Conservation (phyloP, 2,329 filamentous ascomycete species). For the Pseudocercospora vitis region DNA sequence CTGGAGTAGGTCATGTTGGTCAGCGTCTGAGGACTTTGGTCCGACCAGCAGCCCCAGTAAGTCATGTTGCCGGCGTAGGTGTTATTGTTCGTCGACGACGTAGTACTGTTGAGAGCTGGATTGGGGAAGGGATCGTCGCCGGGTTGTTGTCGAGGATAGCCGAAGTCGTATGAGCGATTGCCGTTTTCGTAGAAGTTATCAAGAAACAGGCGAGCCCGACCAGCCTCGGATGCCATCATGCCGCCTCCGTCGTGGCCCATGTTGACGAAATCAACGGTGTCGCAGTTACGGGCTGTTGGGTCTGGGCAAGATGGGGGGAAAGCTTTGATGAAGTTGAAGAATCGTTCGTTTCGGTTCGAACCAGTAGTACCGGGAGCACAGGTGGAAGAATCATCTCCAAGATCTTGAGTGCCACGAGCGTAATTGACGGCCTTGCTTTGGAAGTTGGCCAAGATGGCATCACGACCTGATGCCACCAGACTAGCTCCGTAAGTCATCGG, state of each 20-base stretch:
- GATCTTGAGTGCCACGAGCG: constrained; percentile 38
- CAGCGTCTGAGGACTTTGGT: constrained; percentile 31
- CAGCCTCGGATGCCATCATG: constrained; percentile 40
- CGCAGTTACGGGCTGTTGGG: constrained; percentile 31
- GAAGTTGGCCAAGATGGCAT: constrained; percentile 37
- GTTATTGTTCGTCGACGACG: constrained; percentile 29
- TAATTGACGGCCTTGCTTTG: constrained; percentile 39
- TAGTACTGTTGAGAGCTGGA: constrained; percentile 30
- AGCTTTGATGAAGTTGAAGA: constrained; percentile 43
- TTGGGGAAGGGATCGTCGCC: constrained; percentile 38
- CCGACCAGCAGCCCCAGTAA: constrained; percentile 41
- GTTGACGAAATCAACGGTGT: constrained; percentile 40
- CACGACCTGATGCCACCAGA: constrained; percentile 35
- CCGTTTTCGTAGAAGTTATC: constrained; percentile 42
- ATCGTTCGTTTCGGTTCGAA: constrained; percentile 41
- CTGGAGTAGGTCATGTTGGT: constrained; percentile 32
- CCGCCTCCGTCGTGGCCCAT: constrained; percentile 39
- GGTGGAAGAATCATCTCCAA: constrained; percentile 37
- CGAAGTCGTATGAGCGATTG: constrained; percentile 39
- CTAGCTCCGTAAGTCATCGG: constrained; percentile 35
- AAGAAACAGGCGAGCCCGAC: constrained; percentile 39
- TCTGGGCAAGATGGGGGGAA: constrained; percentile 37
- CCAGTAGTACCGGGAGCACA: constrained; percentile 39
- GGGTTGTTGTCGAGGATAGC: constrained; percentile 38
- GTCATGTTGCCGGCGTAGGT: constrained; percentile 40